phyloP scores from a whole-genome alignment of 2,329 filamentous ascomycete genomes.

The Phialemonium atrogriseum region DNA sequence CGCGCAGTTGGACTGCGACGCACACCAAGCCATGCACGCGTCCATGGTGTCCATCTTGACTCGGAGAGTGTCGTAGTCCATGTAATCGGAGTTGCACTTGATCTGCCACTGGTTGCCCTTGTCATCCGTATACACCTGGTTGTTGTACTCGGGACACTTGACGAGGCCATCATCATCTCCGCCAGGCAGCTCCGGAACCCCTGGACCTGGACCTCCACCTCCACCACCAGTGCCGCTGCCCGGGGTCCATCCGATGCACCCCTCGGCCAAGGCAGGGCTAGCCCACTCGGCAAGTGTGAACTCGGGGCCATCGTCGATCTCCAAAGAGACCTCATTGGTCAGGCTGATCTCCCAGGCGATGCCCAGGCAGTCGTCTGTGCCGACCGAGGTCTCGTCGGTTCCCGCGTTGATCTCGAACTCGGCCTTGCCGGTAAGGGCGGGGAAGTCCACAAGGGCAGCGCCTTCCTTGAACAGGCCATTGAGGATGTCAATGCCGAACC shows the following conservation, averaged over 20 bases:
- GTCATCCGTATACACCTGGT: slow-evolving; percentile 3
- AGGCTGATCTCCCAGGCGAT: slow-evolving; percentile 4
- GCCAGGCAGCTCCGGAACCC: no score
- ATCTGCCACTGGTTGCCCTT: slow-evolving; percentile 5
- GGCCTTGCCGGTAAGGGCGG: no score
- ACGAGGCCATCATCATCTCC: background rate
- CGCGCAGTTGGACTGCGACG: slow-evolving; percentile 1
- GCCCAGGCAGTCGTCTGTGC: slow-evolving; percentile 3
- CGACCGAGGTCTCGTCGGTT: slow-evolving; percentile 2
- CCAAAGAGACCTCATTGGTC: slow-evolving; percentile 5
- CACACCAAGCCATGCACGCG: slow-evolving; percentile 3
- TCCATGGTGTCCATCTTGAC: no score
- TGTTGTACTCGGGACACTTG: slow-evolving; percentile 2
- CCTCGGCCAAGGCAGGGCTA: slow-evolving; percentile 5
- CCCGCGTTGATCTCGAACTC: slow-evolving; percentile 3
- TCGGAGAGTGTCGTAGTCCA: no score
- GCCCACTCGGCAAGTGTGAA: slow-evolving; percentile 3
- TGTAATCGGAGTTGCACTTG: slow-evolving; percentile 2
- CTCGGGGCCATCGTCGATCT: slow-evolving; percentile 2
- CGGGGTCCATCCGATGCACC: slow-evolving; percentile 2
- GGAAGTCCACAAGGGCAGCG: slow-evolving; percentile 3
- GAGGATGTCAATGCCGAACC: slow-evolving; percentile 5
- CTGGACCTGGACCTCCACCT: no score
- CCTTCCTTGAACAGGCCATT: slow-evolving; percentile 6
- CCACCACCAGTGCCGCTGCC: no score